Base-by-base conservation (phyloP, 805 yeast species). In the Starmerella scarabaei region DNA sequence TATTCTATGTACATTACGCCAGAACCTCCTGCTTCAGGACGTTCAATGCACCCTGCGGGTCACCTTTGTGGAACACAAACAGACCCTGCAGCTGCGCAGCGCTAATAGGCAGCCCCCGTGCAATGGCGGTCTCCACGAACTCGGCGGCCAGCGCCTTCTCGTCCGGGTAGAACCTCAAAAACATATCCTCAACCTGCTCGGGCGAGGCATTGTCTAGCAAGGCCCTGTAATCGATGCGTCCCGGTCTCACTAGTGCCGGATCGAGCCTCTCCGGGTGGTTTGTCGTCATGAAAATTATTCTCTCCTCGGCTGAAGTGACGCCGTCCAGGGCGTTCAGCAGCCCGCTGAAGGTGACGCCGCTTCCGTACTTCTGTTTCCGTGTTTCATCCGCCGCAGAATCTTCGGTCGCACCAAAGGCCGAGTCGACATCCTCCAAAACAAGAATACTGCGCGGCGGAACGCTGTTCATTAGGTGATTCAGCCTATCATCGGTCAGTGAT, bases 221-320 rank as follows among this genome's bases (percentile, higher is more conserved):
- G 17, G 76, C 78, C 61, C 84, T 83, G 59, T 69, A 76, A 57
- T 91, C 98, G 24, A 91, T 78, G 60, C 98, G 70, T 2, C 98
- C 98, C 0, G 98, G 98, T 49, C 98, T 70, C 57, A 91, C 63
- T 33, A 91, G 69, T 0, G 98, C 98, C 1, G 95, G 84, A 54
- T 91, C 98, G 29, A 91, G 65, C 47, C 74, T 74, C 47, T 91
- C 97, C 0, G 96, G 95, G 55, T 91, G 98, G 60, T 91, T 91
- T 17, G 98, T 88, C 17, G 98, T 91, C 98, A 91, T 91, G 60
- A 91, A 91, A 0, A 96, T 88, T 26, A 91, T 69, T 34, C 94
- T 80, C 56, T 91, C 97, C 56, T 91, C 98, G 1, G 96, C 94
- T 21, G 94, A 82, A 3, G 97, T 91, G 15, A 91, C 97, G 35